These are phyloP conservation scores for Thermomucor indicae-seudaticae DNA, from an alignment of 371 early-diverging fungal species.

Conservation along the genomic window DNA sequence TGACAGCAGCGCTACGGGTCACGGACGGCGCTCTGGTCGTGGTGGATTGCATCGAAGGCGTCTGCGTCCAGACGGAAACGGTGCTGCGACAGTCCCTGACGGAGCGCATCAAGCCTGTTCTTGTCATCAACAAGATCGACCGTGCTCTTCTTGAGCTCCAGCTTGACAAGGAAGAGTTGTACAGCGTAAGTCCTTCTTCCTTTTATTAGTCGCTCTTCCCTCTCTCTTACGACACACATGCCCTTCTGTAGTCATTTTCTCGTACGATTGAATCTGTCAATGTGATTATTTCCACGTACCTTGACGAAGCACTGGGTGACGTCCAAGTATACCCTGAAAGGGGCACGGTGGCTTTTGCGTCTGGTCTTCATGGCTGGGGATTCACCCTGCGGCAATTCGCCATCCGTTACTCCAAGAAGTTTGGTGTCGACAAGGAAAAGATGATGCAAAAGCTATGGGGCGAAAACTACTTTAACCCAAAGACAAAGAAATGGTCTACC, in stretches of 20 bases:
- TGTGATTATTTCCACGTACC: conserved; percentile 93
- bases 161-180: conserved; percentile 90
- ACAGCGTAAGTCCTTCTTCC: conserved; percentile 44
- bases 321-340: conserved; percentile 88
- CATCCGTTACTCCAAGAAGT: conserved; percentile 92
- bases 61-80: conserved; percentile 99
- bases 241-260: conserved; percentile 62
- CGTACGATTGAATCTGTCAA: conserved; percentile 94
- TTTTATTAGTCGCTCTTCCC: conserved; percentile 1
- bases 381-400: conserved; percentile 99
- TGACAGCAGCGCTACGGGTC: conserved; percentile 98
- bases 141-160: conserved; percentile 97
- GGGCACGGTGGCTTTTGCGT: conserved; percentile 98
- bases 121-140: conserved; percentile 99
- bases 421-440: conserved; percentile 91
- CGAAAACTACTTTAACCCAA: conserved; percentile 95
- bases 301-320: conserved; percentile 83
- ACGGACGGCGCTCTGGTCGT: conserved; percentile 99
- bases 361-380: conserved; percentile 99
- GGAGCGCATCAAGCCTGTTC: conserved; percentile 97
- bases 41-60: conserved; percentile 98
- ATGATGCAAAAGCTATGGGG: conserved; percentile 95
- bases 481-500: conserved; percentile 92
- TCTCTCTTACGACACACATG: conserved; percentile 3
- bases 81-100: conserved; percentile 98